Base-by-base conservation (phyloP, 2,329 filamentous ascomycete species). In the Dendrostoma leiphaemia region DNA sequence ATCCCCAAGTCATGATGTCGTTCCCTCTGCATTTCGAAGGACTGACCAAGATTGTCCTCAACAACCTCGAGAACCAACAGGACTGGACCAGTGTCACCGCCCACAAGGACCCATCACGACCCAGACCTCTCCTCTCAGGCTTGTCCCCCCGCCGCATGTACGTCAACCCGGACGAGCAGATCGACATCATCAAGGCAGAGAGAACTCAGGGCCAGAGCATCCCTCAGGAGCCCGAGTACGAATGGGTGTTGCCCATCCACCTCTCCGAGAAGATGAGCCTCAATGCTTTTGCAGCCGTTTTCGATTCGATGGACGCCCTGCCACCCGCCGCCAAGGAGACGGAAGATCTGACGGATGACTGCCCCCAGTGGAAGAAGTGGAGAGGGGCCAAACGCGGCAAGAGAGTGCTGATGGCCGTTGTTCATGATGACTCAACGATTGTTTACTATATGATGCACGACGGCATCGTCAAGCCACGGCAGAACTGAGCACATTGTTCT, bases 361-460 rank as follows among this genome's bases (percentile, higher is more conserved):
- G 59, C 4, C 59, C 58, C 59, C 12, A 69, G 45, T 73, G 71
- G 59, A 68, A 67, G 55, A 67, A 72, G 38, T 79, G 74, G 74
- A 73, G 68, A 53, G 71, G 68, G 37, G 67, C 68, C 40, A 77
- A 70, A 56, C 74, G 81, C 17, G 74, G 75, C 45, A 93, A 92
- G 74, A 78, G 89, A 57, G 68, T 92, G 10, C 66, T 93, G n/a
- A 74, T 94, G 48, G 89, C 87, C 15, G 88, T 86, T 3, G 74
- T 91, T 45, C 86, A 91, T 65, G 84, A 88, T 63, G 90, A 94
- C 70, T 92, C 89, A 60, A 93, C 90, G 0, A 80, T 94, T 17
- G 87, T 90, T 37, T 94, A 93, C 71, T 94, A 94, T 66, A 80
- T 92, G 59, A 83, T 93, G 68, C 89, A 93, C 64, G 89, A 93